A percentile compares a stretch with the other conserved stretches of the same genome.
Conservation (phyloP, 441 rosid species). For the Syzygium syzygioides region DNA sequence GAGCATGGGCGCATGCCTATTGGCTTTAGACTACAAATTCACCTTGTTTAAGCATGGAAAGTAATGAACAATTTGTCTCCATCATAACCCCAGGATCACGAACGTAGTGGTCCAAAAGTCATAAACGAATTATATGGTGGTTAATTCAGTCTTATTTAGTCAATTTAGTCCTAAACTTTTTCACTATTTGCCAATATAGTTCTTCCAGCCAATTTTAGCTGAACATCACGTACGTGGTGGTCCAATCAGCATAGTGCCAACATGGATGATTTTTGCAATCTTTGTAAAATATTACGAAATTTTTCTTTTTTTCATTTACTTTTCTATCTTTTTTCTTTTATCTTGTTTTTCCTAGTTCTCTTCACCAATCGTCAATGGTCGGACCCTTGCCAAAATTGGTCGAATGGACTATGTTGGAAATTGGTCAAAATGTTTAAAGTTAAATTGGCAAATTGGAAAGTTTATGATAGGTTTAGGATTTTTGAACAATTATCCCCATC, state of each 20-base stretch:
- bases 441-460: neutral
- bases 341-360: neutral
- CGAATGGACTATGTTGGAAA: neutral
- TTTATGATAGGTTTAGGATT: neutral
- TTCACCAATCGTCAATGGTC: rapidly evolving
- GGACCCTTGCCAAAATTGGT: neutral
- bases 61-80: too few relatives aligned
- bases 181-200: neutral
- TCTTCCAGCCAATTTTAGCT: neutral
- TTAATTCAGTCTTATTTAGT: neutral
- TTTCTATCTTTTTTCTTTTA: neutral
- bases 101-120: neutral
- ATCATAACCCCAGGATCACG: too few relatives aligned
- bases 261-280: neutral
- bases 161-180: neutral
- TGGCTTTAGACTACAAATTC: too few relatives aligned
- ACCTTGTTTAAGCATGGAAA: too few relatives aligned
- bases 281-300: neutral
- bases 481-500: neutral
- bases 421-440: neutral
- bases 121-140: rapidly evolving
- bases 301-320: neutral
- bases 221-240: rapidly evolving
- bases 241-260: neutral
- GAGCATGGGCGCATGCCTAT: too few relatives aligned